Percentiles rank a stretch among this genome's conserved stretches.
Evolutionary conservation across 192 early-diverging fungal genomes (phyloP).

Genomic region (Paraglomus occultum): DNA sequence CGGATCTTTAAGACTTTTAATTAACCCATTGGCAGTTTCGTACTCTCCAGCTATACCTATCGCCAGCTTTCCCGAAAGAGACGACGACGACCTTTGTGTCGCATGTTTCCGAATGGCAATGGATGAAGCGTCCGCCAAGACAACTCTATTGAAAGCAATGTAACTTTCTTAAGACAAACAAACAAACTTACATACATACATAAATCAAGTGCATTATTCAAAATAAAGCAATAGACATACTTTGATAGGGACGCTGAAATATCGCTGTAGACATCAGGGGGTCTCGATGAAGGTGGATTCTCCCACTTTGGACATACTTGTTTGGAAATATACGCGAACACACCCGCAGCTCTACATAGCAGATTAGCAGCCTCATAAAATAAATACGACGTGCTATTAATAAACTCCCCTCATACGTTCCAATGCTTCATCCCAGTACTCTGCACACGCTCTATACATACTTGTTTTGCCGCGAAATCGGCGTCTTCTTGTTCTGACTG

Average conservation of each 20-base stretch:
- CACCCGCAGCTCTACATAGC: conserved; percentile 49
- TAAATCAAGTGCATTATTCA: background rate
- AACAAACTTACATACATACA: too few relatives aligned
- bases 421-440: too few relatives aligned
- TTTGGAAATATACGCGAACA: conserved; percentile 52
- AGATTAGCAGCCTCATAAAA: conserved; percentile 47
- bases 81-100: conserved; percentile 47
- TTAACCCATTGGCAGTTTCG: conserved; percentile 54
- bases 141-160: conserved; percentile 37
- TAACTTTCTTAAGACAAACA: background rate
- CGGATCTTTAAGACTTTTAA: conserved; percentile 49
- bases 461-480: conserved; percentile 22
- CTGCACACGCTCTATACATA: background rate
- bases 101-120: conserved; percentile 55
- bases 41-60: conserved; percentile 57
- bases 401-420: conserved; percentile 1
- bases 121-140: conserved; percentile 53
- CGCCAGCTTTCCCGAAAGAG: conserved; percentile 52
- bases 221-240: conserved; percentile 29
- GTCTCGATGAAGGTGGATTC: conserved; percentile 26
- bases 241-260: conserved; percentile 44
- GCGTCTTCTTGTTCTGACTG: conserved; percentile 24
- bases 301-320: conserved; percentile 47
- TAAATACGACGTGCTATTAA: background rate
- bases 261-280: conserved; percentile 35